Evolutionary conservation across 2,329 filamentous ascomycete species (phyloP).

Genomic region (Stemphylium beticola): DNA sequence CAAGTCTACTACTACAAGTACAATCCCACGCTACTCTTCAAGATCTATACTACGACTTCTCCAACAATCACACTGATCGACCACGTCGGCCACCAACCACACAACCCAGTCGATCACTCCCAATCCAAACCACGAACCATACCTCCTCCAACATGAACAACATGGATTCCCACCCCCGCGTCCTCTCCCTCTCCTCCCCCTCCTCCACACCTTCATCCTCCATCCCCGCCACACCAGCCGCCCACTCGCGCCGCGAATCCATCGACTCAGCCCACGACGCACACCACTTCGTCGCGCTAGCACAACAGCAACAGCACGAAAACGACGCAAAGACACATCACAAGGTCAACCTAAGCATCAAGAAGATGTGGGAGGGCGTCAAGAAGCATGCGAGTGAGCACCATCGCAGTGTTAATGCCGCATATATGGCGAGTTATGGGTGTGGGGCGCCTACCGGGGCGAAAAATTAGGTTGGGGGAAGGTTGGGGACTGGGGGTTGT

Average conservation of each 20-base stretch:
- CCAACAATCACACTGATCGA: neutral
- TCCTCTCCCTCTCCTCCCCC: constrained; percentile 25
- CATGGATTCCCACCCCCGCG: constrained; percentile 29
- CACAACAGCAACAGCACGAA: neutral
- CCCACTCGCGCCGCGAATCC: constrained; percentile 23
- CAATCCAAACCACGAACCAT: neutral
- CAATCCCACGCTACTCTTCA: neutral
- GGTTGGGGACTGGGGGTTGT: neutral
- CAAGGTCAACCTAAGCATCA: constrained; percentile 30
- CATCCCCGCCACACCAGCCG: constrained; percentile 13
- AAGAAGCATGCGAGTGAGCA: constrained; percentile 38
- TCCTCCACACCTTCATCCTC: constrained; percentile 11
- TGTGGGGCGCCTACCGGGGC: constrained; percentile 4
- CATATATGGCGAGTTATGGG: constrained; percentile 35
- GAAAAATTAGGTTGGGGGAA: neutral
- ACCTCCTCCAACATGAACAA: constrained; percentile 23
- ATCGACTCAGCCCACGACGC: constrained; percentile 31
- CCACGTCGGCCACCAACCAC: neutral
- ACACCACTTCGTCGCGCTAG: constrained; percentile 23
- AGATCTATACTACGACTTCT: neutral
- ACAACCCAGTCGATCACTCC: neutral
- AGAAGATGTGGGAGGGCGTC: constrained; percentile 38
- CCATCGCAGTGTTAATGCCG: constrained; percentile 38
- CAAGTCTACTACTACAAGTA: constrained; percentile 5
- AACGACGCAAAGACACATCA: constrained; percentile 25